Evolutionary conservation across 2,329 filamentous ascomycete genomes (phyloP), one percentile per base, ranked within the genome.

Genomic region (Fusarium poae): DNA sequence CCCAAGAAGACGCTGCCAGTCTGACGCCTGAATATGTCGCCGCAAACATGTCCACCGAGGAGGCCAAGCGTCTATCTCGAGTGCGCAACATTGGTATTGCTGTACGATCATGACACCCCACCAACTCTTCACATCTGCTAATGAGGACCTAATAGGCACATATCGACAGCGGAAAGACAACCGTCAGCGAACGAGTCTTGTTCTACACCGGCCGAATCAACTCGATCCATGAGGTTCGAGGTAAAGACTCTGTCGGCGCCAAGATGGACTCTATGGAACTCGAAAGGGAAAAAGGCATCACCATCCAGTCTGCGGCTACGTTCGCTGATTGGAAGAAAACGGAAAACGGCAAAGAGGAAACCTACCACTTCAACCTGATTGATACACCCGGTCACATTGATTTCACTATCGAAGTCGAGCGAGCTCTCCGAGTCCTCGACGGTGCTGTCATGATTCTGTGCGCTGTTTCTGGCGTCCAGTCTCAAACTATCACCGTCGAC

Each of bases 261-360:
- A 99, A 99, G 85, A 99, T 99, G 96, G 96, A 99, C 84, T 97
- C 94, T 27, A 99, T 99, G 96, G 96, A 99, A 74, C 85, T 99
- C 72, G 96, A 99, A 83, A 88, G 96, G 81, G 96, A 98, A 80
- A 97, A 97, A 84, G 96, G 96, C 75, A 99, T 99, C 79, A 99
- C 96, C 60, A 99, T 99, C 76, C 95, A 99, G 81, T 98, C 95
- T 72, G 96, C 96, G 13, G 96, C 96, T 25, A 99, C 96, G 1
- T 99, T 97, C 80, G 97, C 93, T 80, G 94, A 99, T 82, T 99
- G 96, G 96, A 83, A 91, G 71, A 97, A 97, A 84, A 90, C 88
- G 80, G 90, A 93, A 75, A 83, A 95, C 69, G 92, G 92, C 71
- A 88, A 92, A 77, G 93, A 97, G 53, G 90, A 97, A 80, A 93